Conservation (phyloP, 2,329 filamentous ascomycete species). For the Fusarium acutatum region DNA sequence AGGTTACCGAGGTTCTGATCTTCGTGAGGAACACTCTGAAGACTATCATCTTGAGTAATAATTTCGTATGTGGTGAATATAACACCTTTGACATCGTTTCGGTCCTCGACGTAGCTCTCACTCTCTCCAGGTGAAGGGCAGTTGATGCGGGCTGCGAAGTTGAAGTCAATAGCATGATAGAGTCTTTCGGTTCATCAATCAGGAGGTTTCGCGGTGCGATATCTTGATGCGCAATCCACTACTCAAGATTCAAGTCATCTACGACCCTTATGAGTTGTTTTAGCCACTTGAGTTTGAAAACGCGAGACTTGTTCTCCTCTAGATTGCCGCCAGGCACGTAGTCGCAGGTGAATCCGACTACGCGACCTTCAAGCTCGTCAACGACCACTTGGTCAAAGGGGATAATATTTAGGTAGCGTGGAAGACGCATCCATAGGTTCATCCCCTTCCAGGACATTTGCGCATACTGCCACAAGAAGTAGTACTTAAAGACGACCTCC, state of each 20-base stretch:
- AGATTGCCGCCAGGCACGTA: constrained; percentile 46
- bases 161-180: constrained; percentile 50
- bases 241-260: constrained; percentile 47
- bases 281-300: constrained; percentile 49
- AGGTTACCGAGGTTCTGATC: constrained; percentile 33
- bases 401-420: constrained; percentile 47
- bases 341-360: constrained; percentile 48
- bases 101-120: constrained; percentile 17
- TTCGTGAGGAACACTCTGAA: constrained; percentile 34
- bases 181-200: constrained; percentile 45
- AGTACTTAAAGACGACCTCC: constrained; percentile 47
- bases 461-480: constrained; percentile 36
- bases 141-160: constrained; percentile 38
- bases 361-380: constrained; percentile 41
- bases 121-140: not conserved
- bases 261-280: constrained; percentile 46
- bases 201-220: constrained; percentile 51
- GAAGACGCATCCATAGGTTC: constrained; percentile 46
- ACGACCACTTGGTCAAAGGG: constrained; percentile 46
- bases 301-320: constrained; percentile 39
- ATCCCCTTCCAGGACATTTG: constrained; percentile 45
- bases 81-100: constrained; percentile 48
- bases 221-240: constrained; percentile 51
- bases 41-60: constrained; percentile 44
- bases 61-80: constrained; percentile 50